Conservation (phyloP, 2,329 filamentous ascomycete genomes). For the Sporothrix euskadiensis region DNA sequence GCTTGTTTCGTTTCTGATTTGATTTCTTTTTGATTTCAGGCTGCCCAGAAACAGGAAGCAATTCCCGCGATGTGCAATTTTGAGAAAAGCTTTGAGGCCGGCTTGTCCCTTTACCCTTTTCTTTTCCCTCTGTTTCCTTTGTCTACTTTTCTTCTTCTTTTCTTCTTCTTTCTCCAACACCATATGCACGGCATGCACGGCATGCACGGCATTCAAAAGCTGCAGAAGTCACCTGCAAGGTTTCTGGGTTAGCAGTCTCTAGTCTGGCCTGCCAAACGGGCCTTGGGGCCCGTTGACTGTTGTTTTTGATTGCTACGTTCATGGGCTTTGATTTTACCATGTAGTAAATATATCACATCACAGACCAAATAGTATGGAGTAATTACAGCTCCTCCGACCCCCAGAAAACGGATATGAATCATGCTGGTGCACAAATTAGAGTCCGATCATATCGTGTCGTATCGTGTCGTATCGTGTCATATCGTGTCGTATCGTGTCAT, state of each 20-base stretch:
- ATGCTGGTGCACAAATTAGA: too few species aligned
- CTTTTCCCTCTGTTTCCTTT: neutral
- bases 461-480: too few species aligned
- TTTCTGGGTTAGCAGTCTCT: neutral
- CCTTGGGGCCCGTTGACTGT: neutral
- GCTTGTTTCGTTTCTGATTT: neutral
- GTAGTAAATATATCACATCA: too few species aligned
- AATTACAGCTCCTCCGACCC: too few species aligned
- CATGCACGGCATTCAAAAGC: slow-evolving; percentile 15
- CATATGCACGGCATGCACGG: neutral
- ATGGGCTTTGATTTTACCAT: neutral
- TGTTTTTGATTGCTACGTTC: neutral
- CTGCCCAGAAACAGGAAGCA: neutral
- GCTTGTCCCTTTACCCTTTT: neutral
- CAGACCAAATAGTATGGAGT: too few species aligned
- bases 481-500: neutral
- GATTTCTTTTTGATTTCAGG: neutral
- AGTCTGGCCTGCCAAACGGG: neutral
- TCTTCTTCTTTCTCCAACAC: neutral
- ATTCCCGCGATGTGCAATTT: neutral
- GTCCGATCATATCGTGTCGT: neutral
- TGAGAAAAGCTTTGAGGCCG: neutral
- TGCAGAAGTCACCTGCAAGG: neutral
- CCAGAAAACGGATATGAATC: too few species aligned
- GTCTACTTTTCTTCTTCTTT: neutral